Percentiles rank a stretch among this genome's conserved stretches.
Conservation (phyloP, 352 stramenopile genomes). For the Phytophthora foliorum region DNA sequence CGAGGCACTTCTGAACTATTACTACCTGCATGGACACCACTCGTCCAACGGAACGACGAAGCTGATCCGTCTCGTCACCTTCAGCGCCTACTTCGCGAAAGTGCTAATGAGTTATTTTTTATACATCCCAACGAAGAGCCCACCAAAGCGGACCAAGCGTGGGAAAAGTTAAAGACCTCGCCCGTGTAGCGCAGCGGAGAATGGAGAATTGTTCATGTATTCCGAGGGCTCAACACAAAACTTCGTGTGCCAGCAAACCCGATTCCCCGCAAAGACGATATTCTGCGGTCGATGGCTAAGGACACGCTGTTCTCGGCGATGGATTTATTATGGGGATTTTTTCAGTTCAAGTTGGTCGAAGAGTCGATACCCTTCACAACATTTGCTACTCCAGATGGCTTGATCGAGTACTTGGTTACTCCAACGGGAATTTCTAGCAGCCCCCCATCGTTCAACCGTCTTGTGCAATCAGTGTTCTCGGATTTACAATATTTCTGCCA, state of each 20-base stretch:
- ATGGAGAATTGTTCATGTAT: neutral
- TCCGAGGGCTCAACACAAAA: neutral
- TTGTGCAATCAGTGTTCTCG: conserved; percentile 1
- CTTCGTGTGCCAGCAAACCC: neutral
- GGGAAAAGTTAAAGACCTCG: neutral
- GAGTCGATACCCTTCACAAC: conserved; percentile 11
- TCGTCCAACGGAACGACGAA: neutral
- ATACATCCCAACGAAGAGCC: neutral
- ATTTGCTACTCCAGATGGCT: conserved; percentile 9
- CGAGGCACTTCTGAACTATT: neutral
- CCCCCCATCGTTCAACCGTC: conserved; percentile 10
- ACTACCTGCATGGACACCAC: neutral
- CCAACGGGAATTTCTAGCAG: conserved; percentile 19
- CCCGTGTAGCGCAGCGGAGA: neutral
- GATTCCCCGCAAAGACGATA: neutral
- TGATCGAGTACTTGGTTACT: conserved; percentile 19
- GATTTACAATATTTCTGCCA: conserved; percentile 1
- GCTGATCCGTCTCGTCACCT: neutral
- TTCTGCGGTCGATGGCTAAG: neutral
- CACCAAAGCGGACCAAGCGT: conserved; percentile 10
- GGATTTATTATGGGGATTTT: conserved; percentile 17
- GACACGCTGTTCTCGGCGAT: conserved; percentile 10
- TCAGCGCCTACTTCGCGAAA: neutral
- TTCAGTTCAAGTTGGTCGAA: conserved; percentile 5
- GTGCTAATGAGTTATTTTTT: conserved; percentile 13